Evolutionary conservation across 352 stramenopile species (phyloP).

Genomic region (Globisporangium nodosum): DNA sequence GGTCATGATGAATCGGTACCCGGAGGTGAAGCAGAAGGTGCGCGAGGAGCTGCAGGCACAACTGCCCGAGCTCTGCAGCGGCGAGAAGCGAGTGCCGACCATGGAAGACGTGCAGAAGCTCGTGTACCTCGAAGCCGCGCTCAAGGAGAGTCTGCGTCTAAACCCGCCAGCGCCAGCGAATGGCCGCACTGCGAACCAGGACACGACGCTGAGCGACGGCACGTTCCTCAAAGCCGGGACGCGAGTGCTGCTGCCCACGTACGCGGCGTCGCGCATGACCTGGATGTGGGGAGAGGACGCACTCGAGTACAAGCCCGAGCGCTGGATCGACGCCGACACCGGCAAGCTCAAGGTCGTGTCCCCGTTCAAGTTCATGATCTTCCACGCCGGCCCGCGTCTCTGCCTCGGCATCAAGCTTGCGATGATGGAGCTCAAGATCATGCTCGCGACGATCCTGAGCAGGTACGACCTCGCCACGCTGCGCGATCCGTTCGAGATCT

Average conservation of each 20-base stretch:
- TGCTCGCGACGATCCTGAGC: constrained; percentile 32
- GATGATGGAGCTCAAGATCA: constrained; percentile 61
- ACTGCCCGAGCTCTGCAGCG: constrained; percentile 27
- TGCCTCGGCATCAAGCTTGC: constrained; percentile 57
- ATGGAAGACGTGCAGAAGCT: constrained; percentile 46
- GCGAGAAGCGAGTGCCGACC: constrained; percentile 15
- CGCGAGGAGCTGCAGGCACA: constrained; percentile 37
- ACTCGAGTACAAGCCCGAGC: constrained; percentile 55
- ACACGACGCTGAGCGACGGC: constrained; percentile 55
- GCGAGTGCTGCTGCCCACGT: constrained; percentile 46
- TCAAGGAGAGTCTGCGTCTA: constrained; percentile 65
- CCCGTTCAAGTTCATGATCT: constrained; percentile 63
- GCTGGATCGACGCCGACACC: constrained; percentile 45
- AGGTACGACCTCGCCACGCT: constrained; percentile 24
- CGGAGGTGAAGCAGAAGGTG: constrained; percentile 34
- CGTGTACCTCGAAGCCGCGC: constrained; percentile 52
- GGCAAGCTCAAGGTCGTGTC: constrained; percentile 34
- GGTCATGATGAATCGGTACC: constrained; percentile 66
- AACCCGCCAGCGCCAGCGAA: constrained; percentile 56
- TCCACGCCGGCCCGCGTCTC: constrained; percentile 52
- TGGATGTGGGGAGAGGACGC: constrained; percentile 63
- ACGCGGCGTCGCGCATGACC: constrained; percentile 43
- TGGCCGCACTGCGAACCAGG: constrained; percentile 31
- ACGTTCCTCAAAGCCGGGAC: constrained; percentile 48
- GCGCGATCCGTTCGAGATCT: constrained; percentile 25